Base-by-base conservation (phyloP, 2,329 filamentous ascomycete species). In the Diaporthe helianthi region DNA sequence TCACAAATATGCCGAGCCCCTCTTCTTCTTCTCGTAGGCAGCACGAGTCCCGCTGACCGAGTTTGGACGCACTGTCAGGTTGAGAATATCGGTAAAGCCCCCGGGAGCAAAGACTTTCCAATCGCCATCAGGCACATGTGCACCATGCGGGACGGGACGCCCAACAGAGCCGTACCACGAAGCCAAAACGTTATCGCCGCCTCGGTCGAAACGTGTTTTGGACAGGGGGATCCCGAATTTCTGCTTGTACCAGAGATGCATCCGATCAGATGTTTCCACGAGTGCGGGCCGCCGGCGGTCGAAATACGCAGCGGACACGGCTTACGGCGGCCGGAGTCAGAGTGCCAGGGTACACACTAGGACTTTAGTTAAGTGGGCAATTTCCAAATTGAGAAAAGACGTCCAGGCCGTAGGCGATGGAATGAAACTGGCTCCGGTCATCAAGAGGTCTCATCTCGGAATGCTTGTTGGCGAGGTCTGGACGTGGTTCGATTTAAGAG, bases 101-200 rank as follows among this genome's bases (percentile, higher is more conserved):
- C 76, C 73, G 1, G 79, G 79, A 4, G 79, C 79, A 65, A 78
- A 81, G 0, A 81, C 74, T 31, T 71, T 74, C 79, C 79, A 80
- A 12, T 73, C 60, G 0, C 72, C 76, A 3, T 74, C 73, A 0
- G 70, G 71, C 9, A 71, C 64, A 5, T 78, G 36, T 2, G n/a
- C n/a, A n/a, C n/a, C n/a, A n/a, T n/a, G n/a, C n/a, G n/a, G n/a
- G n/a, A n/a, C n/a, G 78, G 65, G 0, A 80, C 72, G 0, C 76
- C 79, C 15, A 81, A 73, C 68, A 80, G 74, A 1, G 79, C 79
- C 3, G 76, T 78, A 8, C 78, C 80, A 1, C 78, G 76, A 17
- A 79, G 76, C 79, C 79, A 81, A 0, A 76, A 71, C 24, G 75
- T 73, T 55, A 81, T 81, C 0, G 77, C 78, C 0, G 73, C 75